phyloP scores from a whole-genome alignment of 805 yeast species.

The Candida chauliodis region DNA sequence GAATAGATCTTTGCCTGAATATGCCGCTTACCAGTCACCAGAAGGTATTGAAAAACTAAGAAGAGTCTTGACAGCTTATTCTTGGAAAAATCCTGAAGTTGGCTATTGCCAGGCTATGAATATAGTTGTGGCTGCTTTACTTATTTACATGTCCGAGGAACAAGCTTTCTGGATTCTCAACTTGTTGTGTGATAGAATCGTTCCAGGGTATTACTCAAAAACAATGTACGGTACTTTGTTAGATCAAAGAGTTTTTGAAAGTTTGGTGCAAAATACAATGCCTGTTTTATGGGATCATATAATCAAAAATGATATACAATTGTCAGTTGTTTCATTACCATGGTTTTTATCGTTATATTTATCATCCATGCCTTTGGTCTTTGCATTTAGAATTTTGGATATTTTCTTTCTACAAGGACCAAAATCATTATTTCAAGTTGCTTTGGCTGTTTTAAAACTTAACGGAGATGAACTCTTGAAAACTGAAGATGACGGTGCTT shows the following conservation, averaged over 20 bases:
- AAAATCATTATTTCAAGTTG: conserved; percentile 84
- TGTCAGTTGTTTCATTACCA: conserved; percentile 89
- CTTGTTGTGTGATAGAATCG: conserved; percentile 73
- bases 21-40: conserved; percentile 82
- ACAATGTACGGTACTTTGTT: conserved; percentile 96
- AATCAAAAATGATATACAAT: conserved; percentile 73
- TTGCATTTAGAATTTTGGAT: conserved; percentile 88
- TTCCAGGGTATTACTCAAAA: conserved; percentile 94
- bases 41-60: conserved; percentile 86
- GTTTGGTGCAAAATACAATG: conserved; percentile 82
- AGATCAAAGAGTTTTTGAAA: conserved; percentile 92
- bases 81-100: conserved; percentile 95
- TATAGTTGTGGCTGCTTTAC: conserved; percentile 75
- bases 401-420: conserved; percentile 89
- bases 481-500: conserved; percentile 89
- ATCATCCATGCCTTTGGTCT: conserved; percentile 91
- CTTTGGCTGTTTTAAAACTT: conserved; percentile 81
- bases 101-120: conserved; percentile 99
- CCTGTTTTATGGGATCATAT: conserved; percentile 87
- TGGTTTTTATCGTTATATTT: conserved; percentile 92
- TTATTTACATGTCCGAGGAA: conserved; percentile 88
- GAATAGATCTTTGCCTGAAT: conserved; percentile 92
- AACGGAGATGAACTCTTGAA: conserved; percentile 80
- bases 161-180: conserved; percentile 94
- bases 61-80: conserved; percentile 86